Conservation (phyloP, 495 filamentous ascomycete species). For the Margaritispora aquatica region DNA sequence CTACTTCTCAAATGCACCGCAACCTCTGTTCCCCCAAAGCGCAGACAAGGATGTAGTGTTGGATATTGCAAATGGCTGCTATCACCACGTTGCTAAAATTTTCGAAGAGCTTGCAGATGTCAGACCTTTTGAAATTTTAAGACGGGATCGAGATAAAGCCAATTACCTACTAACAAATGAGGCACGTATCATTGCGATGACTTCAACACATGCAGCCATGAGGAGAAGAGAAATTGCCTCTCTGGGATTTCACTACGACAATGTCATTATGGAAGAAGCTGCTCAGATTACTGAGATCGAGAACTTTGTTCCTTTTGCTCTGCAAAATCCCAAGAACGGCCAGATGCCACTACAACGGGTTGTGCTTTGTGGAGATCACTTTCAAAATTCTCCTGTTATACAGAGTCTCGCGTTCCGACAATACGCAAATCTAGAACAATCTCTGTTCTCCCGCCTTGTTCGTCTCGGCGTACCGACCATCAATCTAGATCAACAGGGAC, state of each 20-base stretch:
- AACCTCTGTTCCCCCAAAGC: slow-evolving; percentile 68
- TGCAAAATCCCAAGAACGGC: slow-evolving; percentile 75
- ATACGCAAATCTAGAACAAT: slow-evolving; percentile 94
- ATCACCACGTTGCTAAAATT: slow-evolving; percentile 84
- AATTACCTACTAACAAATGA: slow-evolving; percentile 95
- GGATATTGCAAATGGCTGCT: slow-evolving; percentile 79
- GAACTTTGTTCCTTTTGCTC: slow-evolving; percentile 86
- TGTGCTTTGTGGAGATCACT: slow-evolving; percentile 91
- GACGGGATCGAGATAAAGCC: slow-evolving; percentile 79
- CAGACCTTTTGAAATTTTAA: slow-evolving; percentile 88
- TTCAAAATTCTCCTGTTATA: slow-evolving; percentile 93
- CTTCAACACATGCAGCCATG: slow-evolving; percentile 98
- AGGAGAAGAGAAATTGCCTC: slow-evolving; percentile 83
- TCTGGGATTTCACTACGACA: slow-evolving; percentile 95
- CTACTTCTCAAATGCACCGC: slow-evolving; percentile 85
- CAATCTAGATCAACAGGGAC: slow-evolving; percentile 87
- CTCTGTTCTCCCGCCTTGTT: slow-evolving; percentile 84
- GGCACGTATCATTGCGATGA: slow-evolving; percentile 96
- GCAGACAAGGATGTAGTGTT: slow-evolving; percentile 60
- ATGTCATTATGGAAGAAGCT: slow-evolving; percentile 97
- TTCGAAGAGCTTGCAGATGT: slow-evolving; percentile 93
- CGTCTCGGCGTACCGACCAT: slow-evolving; percentile 86
- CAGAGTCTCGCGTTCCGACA: slow-evolving; percentile 94
- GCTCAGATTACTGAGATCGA: slow-evolving; percentile 98
- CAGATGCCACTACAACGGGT: slow-evolving; percentile 75